phyloP scores from a whole-genome alignment of 106 monocot species.

The Amphibolis antarctica region DNA sequence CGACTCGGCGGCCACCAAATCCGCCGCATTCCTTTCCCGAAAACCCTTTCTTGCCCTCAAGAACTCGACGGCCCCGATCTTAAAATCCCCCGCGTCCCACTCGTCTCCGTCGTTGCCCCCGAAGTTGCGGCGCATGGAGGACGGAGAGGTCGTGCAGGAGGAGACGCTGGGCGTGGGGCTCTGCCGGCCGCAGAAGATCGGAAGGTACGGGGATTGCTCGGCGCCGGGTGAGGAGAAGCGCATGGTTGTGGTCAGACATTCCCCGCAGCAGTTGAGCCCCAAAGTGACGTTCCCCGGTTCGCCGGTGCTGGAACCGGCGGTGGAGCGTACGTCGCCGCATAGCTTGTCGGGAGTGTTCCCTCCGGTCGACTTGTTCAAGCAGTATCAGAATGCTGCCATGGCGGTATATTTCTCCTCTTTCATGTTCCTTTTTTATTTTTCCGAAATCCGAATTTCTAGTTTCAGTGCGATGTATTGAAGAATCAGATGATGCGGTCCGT shows the following conservation, averaged over 20 bases:
- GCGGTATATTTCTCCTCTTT: slow-evolving; percentile 36
- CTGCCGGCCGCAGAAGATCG: slow-evolving; percentile 34
- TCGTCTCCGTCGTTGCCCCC: not conserved
- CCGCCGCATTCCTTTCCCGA: slow-evolving; percentile 24
- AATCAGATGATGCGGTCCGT: too few species aligned
- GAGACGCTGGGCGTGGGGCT: slow-evolving; percentile 13
- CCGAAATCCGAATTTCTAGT: not conserved
- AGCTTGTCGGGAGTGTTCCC: slow-evolving; percentile 52
- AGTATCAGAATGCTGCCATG: slow-evolving; percentile 85
- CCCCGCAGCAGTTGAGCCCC: slow-evolving; percentile 12
- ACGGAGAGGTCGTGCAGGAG: slow-evolving; percentile 53
- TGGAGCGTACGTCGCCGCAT: slow-evolving; percentile 13
- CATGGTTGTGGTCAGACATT: slow-evolving; percentile 26
- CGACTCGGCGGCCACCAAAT: slow-evolving; percentile 63
- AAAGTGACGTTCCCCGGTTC: slow-evolving; percentile 14
- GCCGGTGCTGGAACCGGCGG: slow-evolving; percentile 14
- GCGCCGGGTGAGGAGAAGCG: slow-evolving; percentile 9
- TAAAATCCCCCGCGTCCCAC: too few species aligned
- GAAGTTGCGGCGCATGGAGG: slow-evolving; percentile 14
- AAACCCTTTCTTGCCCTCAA: slow-evolving; percentile 38
- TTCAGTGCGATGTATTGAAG: too few species aligned
- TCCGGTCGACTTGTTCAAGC: slow-evolving; percentile 67
- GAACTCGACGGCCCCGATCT: slow-evolving; percentile 8
- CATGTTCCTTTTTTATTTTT: not conserved
- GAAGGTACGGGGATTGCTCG: slow-evolving; percentile 20